A percentile compares a stretch with the other conserved stretches of the same genome.
phyloP scores from a whole-genome alignment of 371 early-diverging fungal species.

The Actinomucor elegans region DNA sequence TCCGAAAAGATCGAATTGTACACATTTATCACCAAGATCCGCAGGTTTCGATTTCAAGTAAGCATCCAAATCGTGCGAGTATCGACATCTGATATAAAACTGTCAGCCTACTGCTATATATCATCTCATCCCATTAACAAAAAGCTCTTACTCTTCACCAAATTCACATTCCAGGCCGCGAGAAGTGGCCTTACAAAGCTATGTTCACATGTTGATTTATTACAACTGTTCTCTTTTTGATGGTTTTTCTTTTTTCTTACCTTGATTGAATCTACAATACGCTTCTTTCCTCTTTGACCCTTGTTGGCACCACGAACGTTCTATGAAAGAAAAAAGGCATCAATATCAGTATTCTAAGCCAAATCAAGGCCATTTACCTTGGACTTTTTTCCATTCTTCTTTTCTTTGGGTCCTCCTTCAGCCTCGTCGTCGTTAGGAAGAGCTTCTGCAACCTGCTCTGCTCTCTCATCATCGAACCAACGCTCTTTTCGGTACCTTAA shows the following conservation, averaged over 20 bases:
- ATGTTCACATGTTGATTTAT: background rate
- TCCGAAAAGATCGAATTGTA: conserved; percentile 72
- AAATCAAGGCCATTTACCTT: conserved; percentile 11
- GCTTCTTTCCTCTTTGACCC: conserved; percentile 43
- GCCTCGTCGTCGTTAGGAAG: conserved; percentile 26
- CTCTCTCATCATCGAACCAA: conserved; percentile 36
- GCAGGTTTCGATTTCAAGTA: conserved; percentile 64
- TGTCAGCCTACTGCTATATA: background rate
- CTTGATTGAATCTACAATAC: conserved; percentile 33
- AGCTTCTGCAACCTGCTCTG: conserved; percentile 8
- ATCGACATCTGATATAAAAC: conserved; percentile 53
- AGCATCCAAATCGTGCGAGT: conserved; percentile 64
- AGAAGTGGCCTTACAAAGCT: conserved; percentile 56
- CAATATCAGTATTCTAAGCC: too few species aligned
- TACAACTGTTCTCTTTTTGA: background rate
- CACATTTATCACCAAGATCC: conserved; percentile 79
- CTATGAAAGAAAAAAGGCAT: conserved; percentile 3
- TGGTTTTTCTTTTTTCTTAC: conserved; percentile 4
- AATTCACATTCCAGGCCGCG: conserved; percentile 53
- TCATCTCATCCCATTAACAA: too few species aligned
- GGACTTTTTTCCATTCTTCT: conserved; percentile 16
- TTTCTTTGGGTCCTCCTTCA: conserved; percentile 18
- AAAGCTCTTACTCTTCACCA: conserved; percentile 49
- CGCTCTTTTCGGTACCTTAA: conserved; percentile 40
- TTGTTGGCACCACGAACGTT: conserved; percentile 36